Conservation (phyloP, 1,139 yeast genomes). For the Magnusiomyces sp. region DNA sequence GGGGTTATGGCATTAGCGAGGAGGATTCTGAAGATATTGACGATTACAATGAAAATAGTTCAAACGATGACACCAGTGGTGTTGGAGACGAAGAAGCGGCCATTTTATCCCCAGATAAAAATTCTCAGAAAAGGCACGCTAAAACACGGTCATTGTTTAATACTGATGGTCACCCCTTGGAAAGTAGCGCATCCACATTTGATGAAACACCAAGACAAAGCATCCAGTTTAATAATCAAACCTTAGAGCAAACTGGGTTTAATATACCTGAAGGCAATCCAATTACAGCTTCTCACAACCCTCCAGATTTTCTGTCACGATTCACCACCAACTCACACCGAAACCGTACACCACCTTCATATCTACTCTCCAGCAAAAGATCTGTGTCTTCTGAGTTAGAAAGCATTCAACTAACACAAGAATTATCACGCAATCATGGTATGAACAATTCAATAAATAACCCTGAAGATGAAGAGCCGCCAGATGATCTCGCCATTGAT, state of each 20-base stretch:
- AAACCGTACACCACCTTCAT: too few relatives aligned
- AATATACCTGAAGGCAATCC: too few relatives aligned
- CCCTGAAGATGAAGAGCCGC: conserved; percentile 22
- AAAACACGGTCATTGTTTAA: not conserved
- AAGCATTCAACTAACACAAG: conserved; percentile 5
- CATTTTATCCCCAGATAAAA: conserved; percentile 8
- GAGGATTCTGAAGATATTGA: conserved; percentile 15
- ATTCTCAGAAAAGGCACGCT: not conserved
- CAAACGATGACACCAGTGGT: conserved; percentile 2
- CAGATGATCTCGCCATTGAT: conserved; percentile 22
- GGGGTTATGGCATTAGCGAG: conserved; percentile 4
- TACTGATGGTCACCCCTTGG: not conserved
- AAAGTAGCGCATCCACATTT: conserved; percentile 8
- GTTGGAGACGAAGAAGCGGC: conserved; percentile 4
- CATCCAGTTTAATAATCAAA: not conserved
- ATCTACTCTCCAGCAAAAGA: too few relatives aligned
- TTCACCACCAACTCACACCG: too few relatives aligned
- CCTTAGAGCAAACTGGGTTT: too few relatives aligned
- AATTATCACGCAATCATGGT: not conserved
- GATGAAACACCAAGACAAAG: conserved; percentile 5
- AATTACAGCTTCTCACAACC: too few relatives aligned
- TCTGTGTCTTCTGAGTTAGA: not conserved
- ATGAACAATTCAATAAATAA: conserved; percentile 6
- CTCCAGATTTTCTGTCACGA: too few relatives aligned
- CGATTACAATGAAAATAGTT: conserved; percentile 7